Conservation (phyloP, 192 early-diverging fungal genomes). For the Geranomyces michiganensis region DNA sequence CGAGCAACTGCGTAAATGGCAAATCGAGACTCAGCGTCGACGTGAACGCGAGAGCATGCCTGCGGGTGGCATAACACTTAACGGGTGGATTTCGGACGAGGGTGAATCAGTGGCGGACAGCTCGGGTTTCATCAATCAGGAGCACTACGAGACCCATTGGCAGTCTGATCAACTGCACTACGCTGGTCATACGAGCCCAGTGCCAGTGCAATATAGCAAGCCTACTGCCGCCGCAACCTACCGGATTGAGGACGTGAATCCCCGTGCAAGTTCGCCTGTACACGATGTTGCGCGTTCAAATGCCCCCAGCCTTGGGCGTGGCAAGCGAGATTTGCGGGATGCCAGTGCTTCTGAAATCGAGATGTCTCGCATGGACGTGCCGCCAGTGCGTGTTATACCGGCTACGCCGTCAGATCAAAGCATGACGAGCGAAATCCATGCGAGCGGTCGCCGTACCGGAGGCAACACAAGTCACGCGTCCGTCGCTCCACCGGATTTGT, state of each 20-base stretch:
- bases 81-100: slow-evolving; percentile 16
- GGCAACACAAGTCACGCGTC: no score
- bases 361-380: no score
- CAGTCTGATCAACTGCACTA: not conserved
- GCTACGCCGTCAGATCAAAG: no score
- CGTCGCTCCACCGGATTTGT: no score
- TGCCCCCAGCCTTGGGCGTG: no score
- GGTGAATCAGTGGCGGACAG: not conserved
- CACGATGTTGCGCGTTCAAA: no score
- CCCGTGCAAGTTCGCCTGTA: no score
- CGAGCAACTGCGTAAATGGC: slow-evolving; percentile 11
- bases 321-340: no score
- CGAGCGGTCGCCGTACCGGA: no score
- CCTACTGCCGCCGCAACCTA: not conserved
- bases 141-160: not conserved
- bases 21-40: slow-evolving; percentile 16
- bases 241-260: slow-evolving; percentile 2
- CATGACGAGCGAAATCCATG: no score
- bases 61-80: slow-evolving; percentile 1
- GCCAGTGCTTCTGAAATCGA: no score
- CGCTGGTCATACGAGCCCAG: not conserved
- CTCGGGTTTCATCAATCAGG: not conserved
- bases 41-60: slow-evolving; percentile 18
- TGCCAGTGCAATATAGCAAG: not conserved
- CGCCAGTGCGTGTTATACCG: no score